These are phyloP conservation scores for Aureobasidium sp. DNA, from an alignment of 2,329 filamentous ascomycete genomes.

Conservation along the genomic window DNA sequence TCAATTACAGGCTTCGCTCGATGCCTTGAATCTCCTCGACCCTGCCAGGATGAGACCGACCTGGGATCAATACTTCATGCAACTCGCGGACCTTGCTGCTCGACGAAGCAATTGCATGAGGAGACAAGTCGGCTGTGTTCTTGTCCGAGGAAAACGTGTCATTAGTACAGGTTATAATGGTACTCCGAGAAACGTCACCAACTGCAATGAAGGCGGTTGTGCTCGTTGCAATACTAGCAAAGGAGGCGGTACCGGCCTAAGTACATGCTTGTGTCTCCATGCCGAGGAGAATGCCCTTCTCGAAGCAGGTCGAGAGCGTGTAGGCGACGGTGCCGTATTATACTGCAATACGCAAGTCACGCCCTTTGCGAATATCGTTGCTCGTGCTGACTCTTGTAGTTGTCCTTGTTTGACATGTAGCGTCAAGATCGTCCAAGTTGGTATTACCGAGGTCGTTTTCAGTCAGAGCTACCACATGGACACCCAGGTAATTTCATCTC, in stretches of 20 bases:
- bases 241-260: conserved; percentile 63
- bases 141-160: conserved; percentile 78
- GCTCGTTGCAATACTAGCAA: conserved; percentile 72
- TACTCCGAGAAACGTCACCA: conserved; percentile 79
- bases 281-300: conserved; percentile 95
- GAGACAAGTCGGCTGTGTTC: conserved; percentile 85
- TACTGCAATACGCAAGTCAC: conserved; percentile 71
- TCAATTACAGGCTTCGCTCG: conserved; percentile 65
- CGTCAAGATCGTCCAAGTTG: conserved; percentile 97
- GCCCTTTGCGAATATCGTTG: conserved; percentile 56
- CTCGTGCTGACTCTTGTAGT: conserved; percentile 71
- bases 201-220: conserved; percentile 91
- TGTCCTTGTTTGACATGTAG: conserved; percentile 96
- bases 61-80: conserved; percentile 99
- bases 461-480: conserved; percentile 95
- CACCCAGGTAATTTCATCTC: conserved; percentile 44
- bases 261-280: conserved; percentile 92
- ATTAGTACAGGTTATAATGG: conserved; percentile 97
- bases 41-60: conserved; percentile 73
- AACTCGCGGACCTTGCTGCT: conserved; percentile 83
- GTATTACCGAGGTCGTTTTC: conserved; percentile 92
- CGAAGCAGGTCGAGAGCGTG: conserved; percentile 85
- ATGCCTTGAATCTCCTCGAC: conserved; percentile 68
- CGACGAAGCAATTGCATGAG: conserved; percentile 98
- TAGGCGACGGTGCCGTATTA: conserved; percentile 71